phyloP scores from a whole-genome alignment of 768 basidiomycete species.

The Leccinum subtestaceum region DNA sequence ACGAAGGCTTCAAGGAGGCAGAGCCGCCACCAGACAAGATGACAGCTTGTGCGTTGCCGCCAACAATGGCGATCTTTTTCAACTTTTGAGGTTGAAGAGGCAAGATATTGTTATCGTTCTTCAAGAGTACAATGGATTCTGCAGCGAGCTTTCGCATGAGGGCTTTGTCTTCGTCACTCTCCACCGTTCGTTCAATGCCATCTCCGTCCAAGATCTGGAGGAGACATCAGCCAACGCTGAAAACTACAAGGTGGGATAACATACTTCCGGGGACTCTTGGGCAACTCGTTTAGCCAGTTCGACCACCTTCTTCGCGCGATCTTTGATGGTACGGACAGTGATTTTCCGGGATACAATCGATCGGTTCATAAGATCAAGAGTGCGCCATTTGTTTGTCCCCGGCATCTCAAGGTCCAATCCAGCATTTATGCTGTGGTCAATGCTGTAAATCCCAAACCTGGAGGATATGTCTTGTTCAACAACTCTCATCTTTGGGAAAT shows the following conservation, averaged over 20 bases:
- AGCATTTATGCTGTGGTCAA: slow-evolving; percentile 65
- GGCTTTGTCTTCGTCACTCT: slow-evolving; percentile 56
- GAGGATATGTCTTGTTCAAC: neutral
- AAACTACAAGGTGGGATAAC: neutral
- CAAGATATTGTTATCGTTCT: slow-evolving; percentile 53
- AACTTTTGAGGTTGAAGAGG: slow-evolving; percentile 40
- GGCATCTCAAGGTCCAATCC: slow-evolving; percentile 83
- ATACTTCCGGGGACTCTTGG: slow-evolving; percentile 60
- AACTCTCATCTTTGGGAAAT: neutral
- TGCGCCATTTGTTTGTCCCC: slow-evolving; percentile 72
- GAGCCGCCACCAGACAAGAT: slow-evolving; percentile 79
- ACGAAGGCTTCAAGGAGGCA: slow-evolving; percentile 66
- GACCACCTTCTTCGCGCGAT: slow-evolving; percentile 63
- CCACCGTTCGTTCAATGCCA: slow-evolving; percentile 59
- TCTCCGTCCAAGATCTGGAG: slow-evolving; percentile 67
- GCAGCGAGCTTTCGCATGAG: slow-evolving; percentile 68
- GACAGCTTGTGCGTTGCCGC: slow-evolving; percentile 58
- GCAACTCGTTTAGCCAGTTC: slow-evolving; percentile 71
- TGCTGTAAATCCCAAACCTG: slow-evolving; percentile 72
- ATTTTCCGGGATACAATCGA: slow-evolving; percentile 62
- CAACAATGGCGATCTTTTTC: slow-evolving; percentile 74
- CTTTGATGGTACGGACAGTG: slow-evolving; percentile 59
- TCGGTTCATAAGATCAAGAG: slow-evolving; percentile 62
- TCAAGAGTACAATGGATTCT: slow-evolving; percentile 71
- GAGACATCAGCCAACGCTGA: neutral